phyloP scores from a whole-genome alignment of 2,329 filamentous ascomycete genomes.

The Neofusicoccum parvum region DNA sequence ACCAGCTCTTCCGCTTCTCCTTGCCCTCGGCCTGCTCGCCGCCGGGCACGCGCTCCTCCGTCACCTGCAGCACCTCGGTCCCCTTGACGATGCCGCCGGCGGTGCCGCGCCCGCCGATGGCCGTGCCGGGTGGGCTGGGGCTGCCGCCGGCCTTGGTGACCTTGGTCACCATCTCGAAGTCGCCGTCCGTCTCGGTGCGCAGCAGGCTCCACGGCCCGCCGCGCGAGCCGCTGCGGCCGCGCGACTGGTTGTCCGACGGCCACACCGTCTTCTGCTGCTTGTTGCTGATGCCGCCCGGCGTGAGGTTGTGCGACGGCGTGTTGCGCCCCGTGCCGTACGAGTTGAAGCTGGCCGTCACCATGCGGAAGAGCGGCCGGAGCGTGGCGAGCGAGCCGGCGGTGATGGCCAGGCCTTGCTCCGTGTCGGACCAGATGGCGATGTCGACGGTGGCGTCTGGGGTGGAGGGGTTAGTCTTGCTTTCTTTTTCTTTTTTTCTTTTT shows the following conservation, averaged over 20 bases:
- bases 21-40: neutral
- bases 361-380: slow-evolving; percentile 38
- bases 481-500: neutral
- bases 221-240: neutral
- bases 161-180: slow-evolving; percentile 12
- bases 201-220: slow-evolving; percentile 5
- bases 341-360: neutral
- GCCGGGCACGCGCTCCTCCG: neutral
- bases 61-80: neutral
- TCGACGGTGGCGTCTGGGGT: slow-evolving; percentile 30
- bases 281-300: neutral
- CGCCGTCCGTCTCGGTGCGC: slow-evolving; percentile 1
- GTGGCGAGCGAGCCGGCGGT: slow-evolving; percentile 40
- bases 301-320: neutral
- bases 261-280: neutral
- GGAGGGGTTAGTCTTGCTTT: neutral
- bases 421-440: slow-evolving; percentile 42
- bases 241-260: neutral
- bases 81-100: neutral
- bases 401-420: slow-evolving; percentile 39
- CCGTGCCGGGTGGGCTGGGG: neutral
- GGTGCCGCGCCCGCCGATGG: neutral
- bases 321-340: neutral
- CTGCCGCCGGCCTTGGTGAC: neutral
- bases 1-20: slow-evolving; percentile 6